Conservation (phyloP, 1,284 basidiomycete species). For the Porodaedalea pini region DNA sequence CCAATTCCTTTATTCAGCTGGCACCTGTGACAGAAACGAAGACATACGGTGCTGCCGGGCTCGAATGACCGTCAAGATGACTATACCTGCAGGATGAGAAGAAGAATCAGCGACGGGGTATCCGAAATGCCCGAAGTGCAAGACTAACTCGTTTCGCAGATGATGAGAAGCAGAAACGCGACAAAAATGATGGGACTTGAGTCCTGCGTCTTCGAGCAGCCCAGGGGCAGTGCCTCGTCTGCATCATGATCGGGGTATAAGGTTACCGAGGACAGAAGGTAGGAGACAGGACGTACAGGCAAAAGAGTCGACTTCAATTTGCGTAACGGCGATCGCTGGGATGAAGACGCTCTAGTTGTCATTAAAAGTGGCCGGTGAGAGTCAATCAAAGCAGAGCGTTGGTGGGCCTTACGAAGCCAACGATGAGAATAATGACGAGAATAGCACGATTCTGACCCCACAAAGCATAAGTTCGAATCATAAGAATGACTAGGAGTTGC, state of each 20-base stretch:
- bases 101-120: background rate
- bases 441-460: slow-evolving; percentile 16
- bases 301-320: slow-evolving; percentile 34
- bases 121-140: no score
- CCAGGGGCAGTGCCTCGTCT: slow-evolving; percentile 2
- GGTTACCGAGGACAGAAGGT: background rate
- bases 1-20: no score
- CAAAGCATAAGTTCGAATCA: slow-evolving; percentile 17
- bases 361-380: no score
- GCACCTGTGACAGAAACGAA: background rate
- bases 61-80: slow-evolving; percentile 36
- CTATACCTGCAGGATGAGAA: slow-evolving; percentile 32
- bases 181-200: slow-evolving; percentile 36
- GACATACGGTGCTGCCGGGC: slow-evolving; percentile 38
- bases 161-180: slow-evolving; percentile 37
- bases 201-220: slow-evolving; percentile 12
- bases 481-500: slow-evolving; percentile 11
- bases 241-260: background rate
- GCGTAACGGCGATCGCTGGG: slow-evolving; percentile 32
- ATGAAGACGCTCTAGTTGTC: slow-evolving; percentile 35
- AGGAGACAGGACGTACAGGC: slow-evolving; percentile 30
- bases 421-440: slow-evolving; percentile 1
- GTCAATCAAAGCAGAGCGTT: slow-evolving; percentile 24
- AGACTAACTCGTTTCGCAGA: slow-evolving; percentile 39
- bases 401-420: slow-evolving; percentile 12